Conservation (phyloP, 495 filamentous ascomycete species). For the Aspergillus asperescens region DNA sequence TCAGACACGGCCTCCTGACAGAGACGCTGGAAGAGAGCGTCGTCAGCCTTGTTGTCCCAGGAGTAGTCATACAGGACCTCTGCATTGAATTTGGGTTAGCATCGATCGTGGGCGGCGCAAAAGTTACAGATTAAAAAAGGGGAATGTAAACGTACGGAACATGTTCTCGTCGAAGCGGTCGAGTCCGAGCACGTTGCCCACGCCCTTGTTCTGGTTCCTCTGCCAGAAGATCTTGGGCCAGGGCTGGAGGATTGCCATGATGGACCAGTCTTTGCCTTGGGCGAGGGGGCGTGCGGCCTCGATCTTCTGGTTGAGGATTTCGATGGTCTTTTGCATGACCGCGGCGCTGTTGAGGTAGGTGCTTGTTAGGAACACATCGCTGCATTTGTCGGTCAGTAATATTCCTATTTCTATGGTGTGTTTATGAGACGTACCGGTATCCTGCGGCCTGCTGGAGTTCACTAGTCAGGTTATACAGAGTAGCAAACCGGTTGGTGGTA, state of each 20-base stretch:
- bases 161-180: slow-evolving; percentile 23
- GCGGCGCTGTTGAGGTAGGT: slow-evolving; percentile 16
- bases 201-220: slow-evolving; percentile 8
- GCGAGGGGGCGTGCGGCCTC: slow-evolving; percentile 11
- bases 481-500: slow-evolving; percentile 10
- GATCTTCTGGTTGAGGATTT: slow-evolving; percentile 18
- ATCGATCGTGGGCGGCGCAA: neutral
- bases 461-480: slow-evolving; percentile 12
- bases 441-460: slow-evolving; percentile 16
- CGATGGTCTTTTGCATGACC: slow-evolving; percentile 13
- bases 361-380: slow-evolving; percentile 19
- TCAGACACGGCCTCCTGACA: slow-evolving; percentile 10
- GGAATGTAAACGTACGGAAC: slow-evolving; percentile 13
- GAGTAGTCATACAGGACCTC: slow-evolving; percentile 22
- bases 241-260: slow-evolving; percentile 21
- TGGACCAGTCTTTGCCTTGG: slow-evolving; percentile 14
- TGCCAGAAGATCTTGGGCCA: slow-evolving; percentile 20
- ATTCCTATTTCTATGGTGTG: neutral
- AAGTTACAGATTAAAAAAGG: no score
- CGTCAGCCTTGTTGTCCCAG: slow-evolving; percentile 19
- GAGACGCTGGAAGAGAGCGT: slow-evolving; percentile 17
- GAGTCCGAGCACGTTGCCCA: slow-evolving; percentile 25
- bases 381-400: slow-evolving; percentile 5
- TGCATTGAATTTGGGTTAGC: neutral
- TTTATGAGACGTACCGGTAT: slow-evolving; percentile 14